Evolutionary conservation across 129 eudicot genomes (phyloP).

Genomic region (Flaveria sonorensis): DNA sequence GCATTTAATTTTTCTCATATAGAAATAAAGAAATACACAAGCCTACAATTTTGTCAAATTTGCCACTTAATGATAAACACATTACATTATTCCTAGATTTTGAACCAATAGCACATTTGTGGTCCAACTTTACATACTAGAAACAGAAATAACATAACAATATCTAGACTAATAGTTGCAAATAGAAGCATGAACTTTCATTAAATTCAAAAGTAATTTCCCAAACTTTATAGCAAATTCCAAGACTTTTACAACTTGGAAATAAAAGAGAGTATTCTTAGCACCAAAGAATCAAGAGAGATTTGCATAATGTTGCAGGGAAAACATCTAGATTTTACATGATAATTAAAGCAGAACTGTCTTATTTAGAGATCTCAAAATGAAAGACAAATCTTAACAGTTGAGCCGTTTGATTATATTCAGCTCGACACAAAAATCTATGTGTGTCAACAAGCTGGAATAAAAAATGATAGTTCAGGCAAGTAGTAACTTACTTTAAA

Average conservation of each 20-base stretch:
- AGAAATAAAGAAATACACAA: not conserved
- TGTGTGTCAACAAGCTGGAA: not conserved
- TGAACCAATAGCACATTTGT: not conserved
- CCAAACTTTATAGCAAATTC: not conserved
- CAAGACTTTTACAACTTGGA: not conserved
- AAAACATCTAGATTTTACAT: not conserved
- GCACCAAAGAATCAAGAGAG: not conserved
- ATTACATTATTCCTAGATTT: not conserved
- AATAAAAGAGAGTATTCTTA: not conserved
- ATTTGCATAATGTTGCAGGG: not conserved
- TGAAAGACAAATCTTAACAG: not conserved
- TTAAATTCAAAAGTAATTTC: not conserved
- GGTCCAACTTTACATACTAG: not conserved
- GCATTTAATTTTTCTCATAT: not conserved
- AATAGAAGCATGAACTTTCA: not conserved
- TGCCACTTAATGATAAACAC: not conserved
- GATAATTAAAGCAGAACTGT: not conserved
- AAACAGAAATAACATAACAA: not conserved
- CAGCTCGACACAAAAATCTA: not conserved
- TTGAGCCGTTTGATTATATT: not conserved
- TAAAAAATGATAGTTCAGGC: too few species aligned
- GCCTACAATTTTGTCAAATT: not conserved
- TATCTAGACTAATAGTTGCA: not conserved
- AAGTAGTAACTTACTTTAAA: constrained; percentile 51
- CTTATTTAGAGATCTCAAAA: not conserved